These are phyloP conservation scores for Pilobolus umbonatus DNA, from an alignment of 192 early-diverging fungal genomes.

Conservation along the genomic window DNA sequence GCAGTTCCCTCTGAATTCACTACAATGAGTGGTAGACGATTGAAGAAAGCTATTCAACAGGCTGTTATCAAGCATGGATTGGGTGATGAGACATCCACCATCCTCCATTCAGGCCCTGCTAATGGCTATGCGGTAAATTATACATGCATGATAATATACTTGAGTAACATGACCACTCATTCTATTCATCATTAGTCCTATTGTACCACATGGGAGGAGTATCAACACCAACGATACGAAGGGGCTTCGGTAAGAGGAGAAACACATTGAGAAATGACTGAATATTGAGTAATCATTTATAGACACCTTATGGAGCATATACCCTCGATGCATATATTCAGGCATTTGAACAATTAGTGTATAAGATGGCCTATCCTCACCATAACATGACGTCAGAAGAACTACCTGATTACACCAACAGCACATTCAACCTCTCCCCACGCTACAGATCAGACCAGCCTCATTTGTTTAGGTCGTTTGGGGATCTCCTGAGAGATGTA, in stretches of 20 bases:
- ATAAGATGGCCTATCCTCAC: slow-evolving; percentile 33
- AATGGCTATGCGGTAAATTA: slow-evolving; percentile 53
- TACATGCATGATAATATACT: not conserved
- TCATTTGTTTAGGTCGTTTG: slow-evolving; percentile 20
- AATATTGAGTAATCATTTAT: not conserved
- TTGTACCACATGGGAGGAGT: slow-evolving; percentile 56
- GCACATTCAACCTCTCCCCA: slow-evolving; percentile 13
- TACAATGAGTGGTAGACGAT: slow-evolving; percentile 56
- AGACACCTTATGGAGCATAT: slow-evolving; percentile 54
- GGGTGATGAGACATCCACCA: slow-evolving; percentile 36
- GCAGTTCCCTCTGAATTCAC: slow-evolving; percentile 56
- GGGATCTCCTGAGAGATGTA: slow-evolving; percentile 20
- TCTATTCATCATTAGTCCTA: slow-evolving; percentile 23
- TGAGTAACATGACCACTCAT: not conserved
- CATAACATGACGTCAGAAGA: not conserved
- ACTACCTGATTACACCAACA: slow-evolving; percentile 16
- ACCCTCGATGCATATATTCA: slow-evolving; percentile 51
- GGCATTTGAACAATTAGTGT: slow-evolving; percentile 42
- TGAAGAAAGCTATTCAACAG: slow-evolving; percentile 15
- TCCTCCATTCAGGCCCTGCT: slow-evolving; percentile 48
- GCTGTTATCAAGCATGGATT: slow-evolving; percentile 33
- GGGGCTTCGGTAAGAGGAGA: slow-evolving; percentile 35
- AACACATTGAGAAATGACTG: not conserved
- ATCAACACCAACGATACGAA: slow-evolving; percentile 59
- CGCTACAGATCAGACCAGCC: slow-evolving; percentile 13